These are phyloP conservation scores for Auriscalpium microsporum DNA, from an alignment of 768 basidiomycete species.

Conservation along the genomic window DNA sequence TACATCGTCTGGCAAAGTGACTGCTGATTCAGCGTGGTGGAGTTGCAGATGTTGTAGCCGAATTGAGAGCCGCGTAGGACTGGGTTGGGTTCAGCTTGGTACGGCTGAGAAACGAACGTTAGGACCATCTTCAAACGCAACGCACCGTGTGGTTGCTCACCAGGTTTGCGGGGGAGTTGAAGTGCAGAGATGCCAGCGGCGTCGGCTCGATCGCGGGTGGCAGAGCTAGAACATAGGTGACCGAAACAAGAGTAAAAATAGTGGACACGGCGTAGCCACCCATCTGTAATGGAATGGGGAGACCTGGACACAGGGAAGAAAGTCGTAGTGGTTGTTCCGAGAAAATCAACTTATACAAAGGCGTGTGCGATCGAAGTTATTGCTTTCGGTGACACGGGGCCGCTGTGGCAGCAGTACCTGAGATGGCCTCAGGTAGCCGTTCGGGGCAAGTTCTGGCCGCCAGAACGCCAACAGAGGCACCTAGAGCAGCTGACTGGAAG, in stretches of 20 bases:
- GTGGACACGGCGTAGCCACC: slow-evolving; percentile 28
- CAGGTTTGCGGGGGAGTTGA: slow-evolving; percentile 13
- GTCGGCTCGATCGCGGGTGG: slow-evolving; percentile 14
- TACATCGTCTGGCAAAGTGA: slow-evolving; percentile 67
- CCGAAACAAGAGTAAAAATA: slow-evolving; percentile 23
- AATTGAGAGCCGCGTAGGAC: slow-evolving; percentile 46
- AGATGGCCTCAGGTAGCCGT: too few species aligned
- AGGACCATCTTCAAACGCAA: too few species aligned
- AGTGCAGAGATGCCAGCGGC: slow-evolving; percentile 22
- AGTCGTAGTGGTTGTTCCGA: too few species aligned
- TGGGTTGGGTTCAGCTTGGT: slow-evolving; percentile 36
- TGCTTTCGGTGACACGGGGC: too few species aligned
- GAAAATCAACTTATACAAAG: too few species aligned
- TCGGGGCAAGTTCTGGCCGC: too few species aligned
- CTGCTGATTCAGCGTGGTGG: slow-evolving; percentile 48
- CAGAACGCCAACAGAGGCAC: too few species aligned
- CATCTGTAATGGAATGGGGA: slow-evolving; percentile 11
- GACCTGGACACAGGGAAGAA: too few species aligned
- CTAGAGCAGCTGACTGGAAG: too few species aligned
- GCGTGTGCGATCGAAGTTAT: too few species aligned
- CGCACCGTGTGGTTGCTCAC: background rate
- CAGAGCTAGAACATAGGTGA: slow-evolving; percentile 19
- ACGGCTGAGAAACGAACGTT: slow-evolving; percentile 29
- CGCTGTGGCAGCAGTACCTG: too few species aligned
- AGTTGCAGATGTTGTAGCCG: slow-evolving; percentile 65